Conservation (phyloP, 768 basidiomycete species). For the Amanita pseudoporphyria region DNA sequence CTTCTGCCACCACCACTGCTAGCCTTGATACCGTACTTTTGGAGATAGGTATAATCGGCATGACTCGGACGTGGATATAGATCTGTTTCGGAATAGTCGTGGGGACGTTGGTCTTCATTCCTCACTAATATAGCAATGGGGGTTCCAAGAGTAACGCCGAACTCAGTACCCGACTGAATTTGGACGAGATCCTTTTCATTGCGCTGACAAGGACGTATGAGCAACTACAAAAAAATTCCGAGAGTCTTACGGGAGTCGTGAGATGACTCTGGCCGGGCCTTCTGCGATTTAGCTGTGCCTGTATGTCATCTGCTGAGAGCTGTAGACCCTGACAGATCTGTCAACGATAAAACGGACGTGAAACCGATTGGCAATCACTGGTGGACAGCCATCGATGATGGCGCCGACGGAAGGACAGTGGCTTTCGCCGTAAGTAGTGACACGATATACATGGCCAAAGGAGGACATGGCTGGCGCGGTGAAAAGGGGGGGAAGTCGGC, state of each 20-base stretch:
- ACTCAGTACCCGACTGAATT: constrained; percentile 89
- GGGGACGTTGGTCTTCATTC: constrained; percentile 97
- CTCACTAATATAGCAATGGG: constrained; percentile 95
- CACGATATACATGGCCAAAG: constrained; percentile 84
- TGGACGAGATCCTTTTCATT: constrained; percentile 94
- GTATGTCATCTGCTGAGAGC: constrained; percentile 76
- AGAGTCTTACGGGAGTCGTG: constrained; percentile 76
- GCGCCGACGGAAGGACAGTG: constrained; percentile 96
- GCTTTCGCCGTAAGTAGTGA: constrained; percentile 96
- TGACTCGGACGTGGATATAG: constrained; percentile 95
- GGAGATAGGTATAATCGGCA: constrained; percentile 96
- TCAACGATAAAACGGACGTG: constrained; percentile 1
- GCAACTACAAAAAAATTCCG: constrained; percentile 3
- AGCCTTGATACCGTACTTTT: constrained; percentile 96
- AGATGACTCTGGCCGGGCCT: constrained; percentile 95
- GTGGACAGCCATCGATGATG: constrained; percentile 96
- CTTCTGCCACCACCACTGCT: constrained; percentile 94
- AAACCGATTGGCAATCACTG: constrained; percentile 41
- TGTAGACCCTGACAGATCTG: constrained; percentile 56
- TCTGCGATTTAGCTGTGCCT: constrained; percentile 82
- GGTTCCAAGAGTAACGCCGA: constrained; percentile 92
- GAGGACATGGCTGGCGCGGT: constrained; percentile 62
- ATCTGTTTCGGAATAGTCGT: constrained; percentile 98
- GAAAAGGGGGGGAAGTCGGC: not conserved
- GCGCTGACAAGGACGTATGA: constrained; percentile 36